These are phyloP conservation scores for Carpinus viminea DNA, from an alignment of 306 rosid species.

Conservation along the genomic window DNA sequence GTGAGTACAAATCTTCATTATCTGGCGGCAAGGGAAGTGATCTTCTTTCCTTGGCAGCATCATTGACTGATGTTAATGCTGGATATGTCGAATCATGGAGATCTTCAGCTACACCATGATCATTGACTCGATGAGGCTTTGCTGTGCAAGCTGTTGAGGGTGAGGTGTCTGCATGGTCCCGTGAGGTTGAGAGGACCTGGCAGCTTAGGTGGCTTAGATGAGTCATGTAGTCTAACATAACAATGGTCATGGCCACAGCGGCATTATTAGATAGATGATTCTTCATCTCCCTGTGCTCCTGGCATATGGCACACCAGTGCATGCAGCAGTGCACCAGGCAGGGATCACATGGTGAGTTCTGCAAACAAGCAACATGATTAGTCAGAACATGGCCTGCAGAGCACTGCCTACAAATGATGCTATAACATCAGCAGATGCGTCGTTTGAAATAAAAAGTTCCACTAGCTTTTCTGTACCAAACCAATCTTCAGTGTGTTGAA, in stretches of 20 bases:
- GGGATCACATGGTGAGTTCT: slow-evolving; percentile 64
- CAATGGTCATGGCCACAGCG: slow-evolving; percentile 31
- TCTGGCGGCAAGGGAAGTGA: too few relatives aligned
- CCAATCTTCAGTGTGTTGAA: not conserved
- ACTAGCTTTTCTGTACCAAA: not conserved
- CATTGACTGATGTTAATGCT: too few relatives aligned
- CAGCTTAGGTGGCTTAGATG: too few relatives aligned
- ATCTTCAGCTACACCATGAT: too few relatives aligned
- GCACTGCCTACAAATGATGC: not conserved
- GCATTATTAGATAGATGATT: slow-evolving; percentile 43
- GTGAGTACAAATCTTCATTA: too few relatives aligned
- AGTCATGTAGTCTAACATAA: not conserved
- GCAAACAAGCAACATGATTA: slow-evolving; percentile 13
- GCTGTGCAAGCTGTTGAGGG: too few relatives aligned
- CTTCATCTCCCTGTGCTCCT: slow-evolving; percentile 59
- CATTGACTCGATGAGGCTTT: too few relatives aligned
- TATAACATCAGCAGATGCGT: not conserved
- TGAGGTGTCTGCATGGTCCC: too few relatives aligned
- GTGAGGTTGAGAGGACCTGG: too few relatives aligned
- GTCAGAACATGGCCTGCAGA: not conserved
- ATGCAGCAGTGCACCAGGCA: slow-evolving; percentile 62
- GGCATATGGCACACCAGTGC: slow-evolving; percentile 63
- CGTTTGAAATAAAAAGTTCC: not conserved
- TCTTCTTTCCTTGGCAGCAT: too few relatives aligned
- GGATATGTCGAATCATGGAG: too few relatives aligned